A percentile compares a stretch with the other conserved stretches of the same genome.
phyloP scores from a whole-genome alignment of 2,329 filamentous ascomycete genomes.

The Aureobasidium sp. region DNA sequence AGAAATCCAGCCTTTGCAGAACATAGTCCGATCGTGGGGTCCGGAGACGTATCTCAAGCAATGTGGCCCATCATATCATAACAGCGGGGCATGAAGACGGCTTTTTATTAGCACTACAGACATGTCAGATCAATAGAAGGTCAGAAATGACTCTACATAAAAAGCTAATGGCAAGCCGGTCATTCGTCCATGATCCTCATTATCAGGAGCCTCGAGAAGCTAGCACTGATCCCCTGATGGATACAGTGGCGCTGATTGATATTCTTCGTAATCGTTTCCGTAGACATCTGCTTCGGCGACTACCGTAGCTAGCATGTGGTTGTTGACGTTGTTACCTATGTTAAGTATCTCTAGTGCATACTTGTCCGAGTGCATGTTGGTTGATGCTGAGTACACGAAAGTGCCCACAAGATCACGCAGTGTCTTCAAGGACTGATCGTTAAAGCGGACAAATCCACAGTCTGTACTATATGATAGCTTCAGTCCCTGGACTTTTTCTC shows the following conservation, averaged over 20 bases:
- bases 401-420: not conserved
- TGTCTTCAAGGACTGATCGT: not conserved
- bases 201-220: not conserved
- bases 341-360: constrained; percentile 5
- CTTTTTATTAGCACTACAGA: constrained; percentile 2
- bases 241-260: not conserved
- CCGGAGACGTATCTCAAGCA: no score
- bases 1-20: no score
- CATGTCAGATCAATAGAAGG: not conserved
- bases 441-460: not conserved
- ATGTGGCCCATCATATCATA: not conserved
- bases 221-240: not conserved
- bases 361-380: constrained; percentile 4
- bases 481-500: not conserved
- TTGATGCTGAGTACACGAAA: not conserved
- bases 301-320: constrained; percentile 2
- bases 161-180: constrained; percentile 1
- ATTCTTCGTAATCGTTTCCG: constrained; percentile 1
- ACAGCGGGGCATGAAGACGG: not conserved
- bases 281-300: constrained; percentile 2
- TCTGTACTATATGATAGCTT: constrained; percentile 6
- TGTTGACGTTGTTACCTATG: not conserved
- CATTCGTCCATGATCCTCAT: not conserved
- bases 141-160: not conserved
- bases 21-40: no score